Conservation (phyloP, 768 basidiomycete genomes). For the Gautieria morchelliformis region DNA sequence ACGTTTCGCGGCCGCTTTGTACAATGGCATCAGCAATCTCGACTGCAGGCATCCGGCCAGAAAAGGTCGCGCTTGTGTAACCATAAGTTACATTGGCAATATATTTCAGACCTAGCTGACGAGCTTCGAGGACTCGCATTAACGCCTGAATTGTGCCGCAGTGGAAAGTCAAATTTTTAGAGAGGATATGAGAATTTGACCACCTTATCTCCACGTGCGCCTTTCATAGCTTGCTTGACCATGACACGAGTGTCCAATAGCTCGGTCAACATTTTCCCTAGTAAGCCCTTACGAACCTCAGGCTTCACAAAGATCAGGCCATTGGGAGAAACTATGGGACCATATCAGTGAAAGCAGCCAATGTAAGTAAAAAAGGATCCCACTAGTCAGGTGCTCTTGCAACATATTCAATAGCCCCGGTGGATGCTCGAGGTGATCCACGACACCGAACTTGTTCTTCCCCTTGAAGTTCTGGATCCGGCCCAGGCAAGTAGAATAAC, state of each 20-base stretch:
- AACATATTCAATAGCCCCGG: conserved; percentile 60
- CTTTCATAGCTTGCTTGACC: conserved; percentile 97
- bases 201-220: conserved; percentile 66
- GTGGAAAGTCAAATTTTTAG: neutral
- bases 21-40: conserved; percentile 98
- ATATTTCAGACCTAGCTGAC: conserved; percentile 89
- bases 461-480: conserved; percentile 82
- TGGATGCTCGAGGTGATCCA: conserved; percentile 51
- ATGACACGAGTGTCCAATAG: conserved; percentile 92
- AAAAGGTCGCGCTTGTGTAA: conserved; percentile 89
- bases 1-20: conserved; percentile 88
- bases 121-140: conserved; percentile 69
- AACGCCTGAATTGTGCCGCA: conserved; percentile 42
- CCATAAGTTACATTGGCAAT: conserved; percentile 95
- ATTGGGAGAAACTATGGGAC: conserved; percentile 76
- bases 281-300: conserved; percentile 70
- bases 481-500: conserved; percentile 93
- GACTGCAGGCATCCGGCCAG: conserved; percentile 96
- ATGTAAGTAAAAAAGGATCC: conserved; percentile 14
- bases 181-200: conserved; percentile 1
- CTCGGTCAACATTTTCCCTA: conserved; percentile 88
- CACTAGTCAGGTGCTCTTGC: conserved; percentile 70
- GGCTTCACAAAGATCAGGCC: conserved; percentile 91
- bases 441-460: conserved; percentile 79
- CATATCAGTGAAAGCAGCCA: neutral